Evolutionary conservation across 2,329 filamentous ascomycete species (phyloP), one percentile per base, ranked within the genome.

Genomic region (Colletotrichum sp.): DNA sequence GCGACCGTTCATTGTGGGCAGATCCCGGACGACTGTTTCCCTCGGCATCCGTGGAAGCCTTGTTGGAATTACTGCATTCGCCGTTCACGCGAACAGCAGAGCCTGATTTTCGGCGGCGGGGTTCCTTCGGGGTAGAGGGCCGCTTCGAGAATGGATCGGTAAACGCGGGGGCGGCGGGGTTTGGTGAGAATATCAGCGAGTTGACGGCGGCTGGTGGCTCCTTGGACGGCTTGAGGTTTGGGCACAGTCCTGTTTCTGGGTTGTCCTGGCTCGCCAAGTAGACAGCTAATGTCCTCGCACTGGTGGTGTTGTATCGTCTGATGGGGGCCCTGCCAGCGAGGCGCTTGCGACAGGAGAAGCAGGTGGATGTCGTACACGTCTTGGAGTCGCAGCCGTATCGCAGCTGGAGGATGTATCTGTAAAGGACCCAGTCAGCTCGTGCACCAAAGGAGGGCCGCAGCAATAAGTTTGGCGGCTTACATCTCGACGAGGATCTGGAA

Each of bases 221-320:
- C 66, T 85, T 85, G 2, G 87, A 83, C 7, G 84, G 82, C 61
- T 84, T 83, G 18, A 91, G 82, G 26, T 85, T 82, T 2, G 88
- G 88, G 66, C 95, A 98, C 1, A 98, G 86, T 4, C 91, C 91
- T 73, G 86, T 88, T 77, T 95, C 92, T 0, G 95, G 92, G 78
- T 97, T 92, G 79, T 96, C 94, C 81, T 95, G 93, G 80, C 93
- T 94, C 12, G 95, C 95, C 66, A 98, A 89, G 80, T 94, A 95
- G 71, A 95, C 91, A 15, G 96, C 96, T 36, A 98, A 85, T 2
- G 94, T 95, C 80, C 95, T 91, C 10, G 96, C 95, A 80, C 95
- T 98, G 61, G 95, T 92, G 26, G 93, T 90, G 73, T 94, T 98
- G 80, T 96, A 97, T 80, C 93, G 91, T 76, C 95, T 93, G 79